These are phyloP conservation scores for Coemansia sp. DNA, from an alignment of 192 early-diverging fungal species.

Conservation along the genomic window DNA sequence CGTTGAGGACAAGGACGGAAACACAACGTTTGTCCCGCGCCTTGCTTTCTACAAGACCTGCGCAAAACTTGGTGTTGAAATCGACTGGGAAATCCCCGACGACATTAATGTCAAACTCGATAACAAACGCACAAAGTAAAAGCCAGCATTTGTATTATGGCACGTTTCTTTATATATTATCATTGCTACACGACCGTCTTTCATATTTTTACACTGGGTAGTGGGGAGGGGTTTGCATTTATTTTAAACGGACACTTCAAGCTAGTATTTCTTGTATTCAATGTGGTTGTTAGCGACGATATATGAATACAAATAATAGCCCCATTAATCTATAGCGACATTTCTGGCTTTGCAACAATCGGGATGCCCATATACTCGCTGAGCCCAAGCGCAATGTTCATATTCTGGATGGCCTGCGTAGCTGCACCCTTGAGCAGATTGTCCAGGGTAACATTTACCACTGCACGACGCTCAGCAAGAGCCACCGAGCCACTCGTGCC, in stretches of 20 bases:
- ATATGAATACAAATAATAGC: neutral
- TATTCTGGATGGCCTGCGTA: conserved; percentile 97
- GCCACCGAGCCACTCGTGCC: conserved; percentile 10
- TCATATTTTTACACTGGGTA: too few species aligned
- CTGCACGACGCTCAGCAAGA: conserved; percentile 70
- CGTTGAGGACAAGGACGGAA: conserved; percentile 10
- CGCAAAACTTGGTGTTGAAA: conserved; percentile 11
- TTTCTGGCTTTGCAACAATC: conserved; percentile 17
- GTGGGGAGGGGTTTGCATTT: too few species aligned
- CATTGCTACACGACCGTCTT: too few species aligned
- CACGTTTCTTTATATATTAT: too few species aligned
- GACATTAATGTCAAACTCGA: conserved; percentile 10
- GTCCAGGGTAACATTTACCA: conserved; percentile 91
- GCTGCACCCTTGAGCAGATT: conserved; percentile 98
- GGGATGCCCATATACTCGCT: conserved; percentile 93
- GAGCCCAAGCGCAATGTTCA: conserved; percentile 89
- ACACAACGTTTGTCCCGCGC: conserved; percentile 12
- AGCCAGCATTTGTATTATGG: too few species aligned
- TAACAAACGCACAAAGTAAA: neutral
- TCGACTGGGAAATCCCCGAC: conserved; percentile 24
- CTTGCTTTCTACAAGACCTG: conserved; percentile 32
- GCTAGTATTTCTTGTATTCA: too few species aligned
- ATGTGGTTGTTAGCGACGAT: too few species aligned
- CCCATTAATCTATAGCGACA: conserved; percentile 19
- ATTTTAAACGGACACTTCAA: too few species aligned